Percentiles rank a stretch among this genome's conserved stretches.
Conservation (phyloP, 306 rosid species). For the Abrus precatorius region DNA sequence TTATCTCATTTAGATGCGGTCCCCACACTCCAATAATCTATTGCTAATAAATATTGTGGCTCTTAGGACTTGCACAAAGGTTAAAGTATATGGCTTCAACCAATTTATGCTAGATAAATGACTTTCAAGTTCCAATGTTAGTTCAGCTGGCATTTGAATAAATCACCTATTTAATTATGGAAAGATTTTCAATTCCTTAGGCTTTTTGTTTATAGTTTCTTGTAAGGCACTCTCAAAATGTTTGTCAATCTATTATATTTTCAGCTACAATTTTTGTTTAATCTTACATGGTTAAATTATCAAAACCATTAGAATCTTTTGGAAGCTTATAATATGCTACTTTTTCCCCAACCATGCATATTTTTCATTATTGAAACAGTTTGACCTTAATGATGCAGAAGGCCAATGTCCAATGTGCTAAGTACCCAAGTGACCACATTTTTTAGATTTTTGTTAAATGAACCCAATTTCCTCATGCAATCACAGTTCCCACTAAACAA, state of each 20-base stretch:
- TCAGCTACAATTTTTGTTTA: conserved; percentile 3
- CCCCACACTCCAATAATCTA: not conserved
- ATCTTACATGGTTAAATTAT: conserved; percentile 3
- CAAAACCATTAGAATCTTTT: not conserved
- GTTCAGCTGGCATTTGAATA: not conserved
- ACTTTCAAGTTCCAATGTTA: not conserved
- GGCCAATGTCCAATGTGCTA: conserved; percentile 1
- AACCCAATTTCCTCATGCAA: conserved; percentile 1
- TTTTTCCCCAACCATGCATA: not conserved
- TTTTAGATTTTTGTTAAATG: conserved; percentile 22
- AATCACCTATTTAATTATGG: not conserved
- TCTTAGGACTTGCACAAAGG: not conserved
- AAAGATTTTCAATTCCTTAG: not conserved
- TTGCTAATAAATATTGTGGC: not conserved
- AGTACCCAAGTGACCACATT: not conserved
- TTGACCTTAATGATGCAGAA: conserved; percentile 9
- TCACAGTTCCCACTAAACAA: not conserved
- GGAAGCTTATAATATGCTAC: not conserved
- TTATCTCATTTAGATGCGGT: not conserved
- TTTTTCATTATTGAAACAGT: conserved; percentile 5
- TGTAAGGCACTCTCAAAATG: not conserved
- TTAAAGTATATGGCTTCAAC: not conserved
- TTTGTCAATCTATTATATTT: not conserved
- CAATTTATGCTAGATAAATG: conserved; percentile 6
- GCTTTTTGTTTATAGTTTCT: not conserved